Evolutionary conservation across 805 yeast genomes (phyloP).

Genomic region (Metschnikowia sp.): DNA sequence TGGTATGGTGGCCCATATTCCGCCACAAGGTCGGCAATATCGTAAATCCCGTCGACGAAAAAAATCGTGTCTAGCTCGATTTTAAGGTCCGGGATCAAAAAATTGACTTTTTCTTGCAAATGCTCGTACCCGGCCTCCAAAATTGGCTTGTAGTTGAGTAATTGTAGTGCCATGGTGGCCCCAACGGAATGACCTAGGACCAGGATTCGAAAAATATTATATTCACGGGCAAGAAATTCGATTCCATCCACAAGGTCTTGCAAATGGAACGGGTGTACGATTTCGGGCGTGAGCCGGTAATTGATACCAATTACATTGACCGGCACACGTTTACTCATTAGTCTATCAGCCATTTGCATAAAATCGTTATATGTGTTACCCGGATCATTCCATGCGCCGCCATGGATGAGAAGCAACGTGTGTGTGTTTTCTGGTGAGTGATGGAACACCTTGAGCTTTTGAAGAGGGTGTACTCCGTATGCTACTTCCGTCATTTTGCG

Average conservation of each 20-base stretch:
- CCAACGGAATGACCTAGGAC: slow-evolving; percentile 80
- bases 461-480: slow-evolving; percentile 36
- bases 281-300: slow-evolving; percentile 64
- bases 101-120: neutral
- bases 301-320: slow-evolving; percentile 41
- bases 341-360: slow-evolving; percentile 24
- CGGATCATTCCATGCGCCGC: slow-evolving; percentile 87
- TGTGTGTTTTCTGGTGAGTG: slow-evolving; percentile 10
- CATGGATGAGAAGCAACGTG: slow-evolving; percentile 64
- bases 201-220: slow-evolving; percentile 22
- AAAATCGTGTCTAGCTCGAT: slow-evolving; percentile 16
- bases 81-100: neutral
- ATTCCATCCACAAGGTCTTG: slow-evolving; percentile 52
- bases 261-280: slow-evolving; percentile 59
- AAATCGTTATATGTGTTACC: slow-evolving; percentile 58
- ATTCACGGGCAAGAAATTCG: slow-evolving; percentile 19
- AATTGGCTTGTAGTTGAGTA: slow-evolving; percentile 29
- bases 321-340: neutral
- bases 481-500: slow-evolving; percentile 1
- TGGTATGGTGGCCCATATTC: slow-evolving; percentile 59
- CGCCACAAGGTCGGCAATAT: slow-evolving; percentile 44
- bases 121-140: slow-evolving; percentile 14
- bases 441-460: slow-evolving; percentile 27
- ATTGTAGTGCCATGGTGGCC: slow-evolving; percentile 60
- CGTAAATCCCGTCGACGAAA: slow-evolving; percentile 70